Conservation (phyloP, 257 asterid genomes). For the Solanum gracilifrons region DNA sequence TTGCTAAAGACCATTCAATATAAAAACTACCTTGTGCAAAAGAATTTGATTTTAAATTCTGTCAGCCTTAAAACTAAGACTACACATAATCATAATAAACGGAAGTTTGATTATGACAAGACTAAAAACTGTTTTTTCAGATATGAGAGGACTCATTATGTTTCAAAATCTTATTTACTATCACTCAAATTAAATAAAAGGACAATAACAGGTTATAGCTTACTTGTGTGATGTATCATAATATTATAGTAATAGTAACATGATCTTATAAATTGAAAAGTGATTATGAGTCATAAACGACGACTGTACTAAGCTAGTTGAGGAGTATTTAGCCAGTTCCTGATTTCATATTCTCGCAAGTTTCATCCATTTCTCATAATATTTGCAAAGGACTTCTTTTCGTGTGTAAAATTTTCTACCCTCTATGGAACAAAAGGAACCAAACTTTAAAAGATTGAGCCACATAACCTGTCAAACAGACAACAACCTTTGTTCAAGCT, state of each 20-base stretch:
- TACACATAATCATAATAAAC: neutral
- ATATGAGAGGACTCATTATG: neutral
- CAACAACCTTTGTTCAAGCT: neutral
- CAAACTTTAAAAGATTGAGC: neutral
- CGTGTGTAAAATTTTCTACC: neutral
- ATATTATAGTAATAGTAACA: neutral
- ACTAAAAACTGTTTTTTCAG: neutral
- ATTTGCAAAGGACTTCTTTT: neutral
- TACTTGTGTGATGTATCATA: neutral
- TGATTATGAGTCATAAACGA: neutral
- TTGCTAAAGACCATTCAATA: neutral
- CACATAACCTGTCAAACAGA: neutral
- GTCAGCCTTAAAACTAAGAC: neutral
- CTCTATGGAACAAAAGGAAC: neutral
- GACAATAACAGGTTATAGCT: neutral
- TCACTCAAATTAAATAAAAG: neutral
- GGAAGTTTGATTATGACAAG: neutral
- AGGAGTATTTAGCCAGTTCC: neutral
- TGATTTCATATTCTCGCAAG: neutral
- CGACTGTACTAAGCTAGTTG: neutral
- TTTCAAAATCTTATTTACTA: neutral
- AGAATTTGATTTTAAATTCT: neutral
- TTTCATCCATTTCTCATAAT: neutral
- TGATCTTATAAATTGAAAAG: neutral
- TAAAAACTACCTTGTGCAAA: neutral